Percentiles rank a stretch among this genome's conserved stretches.
phyloP scores from a whole-genome alignment of 805 yeast genomes.

The Saccharomycopsis babjevae region DNA sequence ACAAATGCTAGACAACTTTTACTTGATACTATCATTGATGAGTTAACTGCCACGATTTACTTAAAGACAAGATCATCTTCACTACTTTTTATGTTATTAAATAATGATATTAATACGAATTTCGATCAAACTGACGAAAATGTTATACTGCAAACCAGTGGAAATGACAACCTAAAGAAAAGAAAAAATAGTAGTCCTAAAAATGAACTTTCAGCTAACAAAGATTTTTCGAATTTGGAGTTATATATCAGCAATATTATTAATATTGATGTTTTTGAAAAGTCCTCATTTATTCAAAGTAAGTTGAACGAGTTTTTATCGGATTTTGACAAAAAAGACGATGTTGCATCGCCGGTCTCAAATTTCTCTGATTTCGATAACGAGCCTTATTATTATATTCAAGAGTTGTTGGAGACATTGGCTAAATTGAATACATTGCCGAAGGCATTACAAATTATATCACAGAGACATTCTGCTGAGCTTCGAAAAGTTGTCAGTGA shows the following conservation, averaged over 20 bases:
- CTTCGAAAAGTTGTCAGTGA: slow-evolving; percentile 51
- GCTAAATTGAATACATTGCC: slow-evolving; percentile 52
- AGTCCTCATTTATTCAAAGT: slow-evolving; percentile 31
- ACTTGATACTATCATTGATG: slow-evolving; percentile 68
- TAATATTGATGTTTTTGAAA: slow-evolving; percentile 44
- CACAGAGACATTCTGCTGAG: slow-evolving; percentile 49
- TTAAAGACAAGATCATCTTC: slow-evolving; percentile 25
- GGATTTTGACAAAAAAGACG: slow-evolving; percentile 19
- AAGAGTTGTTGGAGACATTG: slow-evolving; percentile 44
- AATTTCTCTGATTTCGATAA: slow-evolving; percentile 27
- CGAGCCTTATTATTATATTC: slow-evolving; percentile 45
- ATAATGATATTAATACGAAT: slow-evolving; percentile 9
- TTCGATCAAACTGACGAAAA: neutral
- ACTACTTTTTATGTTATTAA: slow-evolving; percentile 9
- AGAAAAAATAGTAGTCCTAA: neutral
- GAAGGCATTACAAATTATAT: slow-evolving; percentile 43
- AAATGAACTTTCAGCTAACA: slow-evolving; percentile 10
- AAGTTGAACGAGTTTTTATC: slow-evolving; percentile 29
- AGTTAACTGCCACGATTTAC: slow-evolving; percentile 60
- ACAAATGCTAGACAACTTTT: slow-evolving; percentile 49
- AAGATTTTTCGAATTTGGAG: slow-evolving; percentile 36
- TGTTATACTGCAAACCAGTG: neutral
- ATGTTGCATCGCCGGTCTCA: slow-evolving; percentile 27
- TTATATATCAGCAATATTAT: slow-evolving; percentile 46
- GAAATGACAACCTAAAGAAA: neutral